Conservation (phyloP, 768 basidiomycete genomes). For the Peribolospora kevripleyi region DNA sequence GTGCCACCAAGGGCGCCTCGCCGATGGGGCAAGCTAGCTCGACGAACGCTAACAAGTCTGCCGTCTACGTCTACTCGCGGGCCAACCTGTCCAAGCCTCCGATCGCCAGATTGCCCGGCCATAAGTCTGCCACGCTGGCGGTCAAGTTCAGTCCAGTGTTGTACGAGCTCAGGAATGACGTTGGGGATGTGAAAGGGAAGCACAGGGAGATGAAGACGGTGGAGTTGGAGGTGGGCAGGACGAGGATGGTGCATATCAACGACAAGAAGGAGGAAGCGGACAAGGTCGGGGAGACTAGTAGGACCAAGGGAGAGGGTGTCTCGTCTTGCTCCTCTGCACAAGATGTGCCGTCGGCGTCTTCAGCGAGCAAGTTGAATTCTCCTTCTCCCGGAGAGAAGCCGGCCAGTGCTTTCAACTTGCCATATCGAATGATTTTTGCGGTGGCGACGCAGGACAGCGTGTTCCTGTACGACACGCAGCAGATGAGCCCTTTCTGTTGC, state of each 20-base stretch:
- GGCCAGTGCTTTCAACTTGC: constrained; percentile 52
- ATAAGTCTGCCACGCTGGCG: constrained; percentile 84
- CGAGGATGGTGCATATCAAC: neutral
- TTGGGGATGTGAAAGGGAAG: constrained; percentile 22
- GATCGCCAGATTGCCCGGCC: constrained; percentile 80
- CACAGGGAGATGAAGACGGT: constrained; percentile 5
- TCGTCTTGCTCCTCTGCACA: too few species aligned
- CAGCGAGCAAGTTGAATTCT: neutral
- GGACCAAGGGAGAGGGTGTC: too few species aligned
- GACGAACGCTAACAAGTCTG: constrained; percentile 20
- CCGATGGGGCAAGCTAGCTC: too few species aligned
- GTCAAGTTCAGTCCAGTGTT: constrained; percentile 81
- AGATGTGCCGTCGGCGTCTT: neutral
- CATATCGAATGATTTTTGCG: constrained; percentile 83
- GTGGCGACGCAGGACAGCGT: constrained; percentile 93
- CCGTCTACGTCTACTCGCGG: constrained; percentile 82
- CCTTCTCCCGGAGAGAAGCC: too few species aligned
- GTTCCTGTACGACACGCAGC: constrained; percentile 88
- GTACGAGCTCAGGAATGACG: constrained; percentile 60
- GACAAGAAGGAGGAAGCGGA: neutral
- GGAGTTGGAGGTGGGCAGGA: neutral
- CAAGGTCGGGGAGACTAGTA: neutral
- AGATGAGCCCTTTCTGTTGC: constrained; percentile 69
- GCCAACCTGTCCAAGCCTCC: constrained; percentile 75
- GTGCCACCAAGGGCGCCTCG: too few species aligned